Conservation (phyloP, 345 rosid species). For the Citrus medica region DNA sequence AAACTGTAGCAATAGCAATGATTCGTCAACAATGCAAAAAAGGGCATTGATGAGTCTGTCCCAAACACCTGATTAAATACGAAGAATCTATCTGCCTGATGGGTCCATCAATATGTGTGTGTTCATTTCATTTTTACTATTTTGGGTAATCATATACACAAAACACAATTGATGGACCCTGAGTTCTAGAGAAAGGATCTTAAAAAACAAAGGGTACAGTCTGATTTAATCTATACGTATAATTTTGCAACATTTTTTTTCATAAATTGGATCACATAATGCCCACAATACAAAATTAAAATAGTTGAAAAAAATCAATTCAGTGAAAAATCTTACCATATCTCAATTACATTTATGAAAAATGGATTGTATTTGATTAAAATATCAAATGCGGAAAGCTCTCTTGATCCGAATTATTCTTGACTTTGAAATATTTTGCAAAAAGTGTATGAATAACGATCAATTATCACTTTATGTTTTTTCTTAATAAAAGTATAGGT, state of each 20-base stretch:
- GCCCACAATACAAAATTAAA: neutral
- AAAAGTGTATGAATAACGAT: no score
- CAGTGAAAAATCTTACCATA: neutral
- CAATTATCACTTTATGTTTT: no score
- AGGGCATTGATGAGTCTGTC: conserved; percentile 32
- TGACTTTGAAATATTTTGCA: no score
- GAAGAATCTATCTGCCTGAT: conserved; percentile 8
- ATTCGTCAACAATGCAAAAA: conserved; percentile 13
- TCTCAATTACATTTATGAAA: neutral
- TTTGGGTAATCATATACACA: neutral
- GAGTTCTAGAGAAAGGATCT: neutral
- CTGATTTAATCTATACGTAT: no score
- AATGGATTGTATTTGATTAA: neutral
- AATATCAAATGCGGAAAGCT: neutral
- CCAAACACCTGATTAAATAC: conserved; percentile 27
- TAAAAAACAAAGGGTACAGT: no score
- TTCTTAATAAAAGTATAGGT: no score
- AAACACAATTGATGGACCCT: neutral
- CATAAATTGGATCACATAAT: no score
- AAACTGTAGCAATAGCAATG: conserved; percentile 11
- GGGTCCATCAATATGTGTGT: neutral
- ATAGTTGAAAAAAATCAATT: neutral
- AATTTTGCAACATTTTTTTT: no score
- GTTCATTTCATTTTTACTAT: neutral
- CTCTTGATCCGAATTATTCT: no score